Conservation (phyloP, 2,329 filamentous ascomycete genomes). For the Chrysosphaeria jannelii region DNA sequence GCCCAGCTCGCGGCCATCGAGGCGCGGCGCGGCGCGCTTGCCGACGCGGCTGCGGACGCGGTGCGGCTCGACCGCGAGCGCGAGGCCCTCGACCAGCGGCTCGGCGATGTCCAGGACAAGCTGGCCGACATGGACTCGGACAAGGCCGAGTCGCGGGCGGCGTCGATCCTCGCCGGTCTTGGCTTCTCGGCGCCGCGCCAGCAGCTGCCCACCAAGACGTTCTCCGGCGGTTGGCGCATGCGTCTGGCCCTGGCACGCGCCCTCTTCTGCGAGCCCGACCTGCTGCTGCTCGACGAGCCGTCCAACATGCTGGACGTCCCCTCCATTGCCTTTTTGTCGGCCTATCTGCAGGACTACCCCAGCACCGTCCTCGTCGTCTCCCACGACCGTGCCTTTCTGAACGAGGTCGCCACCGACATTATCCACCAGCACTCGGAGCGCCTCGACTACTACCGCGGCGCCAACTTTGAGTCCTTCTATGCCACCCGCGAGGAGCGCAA, state of each 20-base stretch:
- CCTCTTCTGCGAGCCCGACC: constrained; percentile 89
- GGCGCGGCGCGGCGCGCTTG: constrained; percentile 43
- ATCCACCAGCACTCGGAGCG: constrained; percentile 94
- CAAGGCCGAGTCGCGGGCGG: constrained; percentile 83
- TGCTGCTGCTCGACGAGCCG: constrained; percentile 90
- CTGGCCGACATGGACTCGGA: constrained; percentile 97
- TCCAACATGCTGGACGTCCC: constrained; percentile 99
- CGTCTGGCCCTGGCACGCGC: constrained; percentile 79
- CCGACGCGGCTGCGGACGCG: constrained; percentile 77
- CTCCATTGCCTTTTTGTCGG: constrained; percentile 93
- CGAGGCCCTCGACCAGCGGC: constrained; percentile 66
- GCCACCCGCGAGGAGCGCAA: constrained; percentile 88
- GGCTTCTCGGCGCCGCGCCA: constrained; percentile 88
- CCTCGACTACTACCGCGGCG: constrained; percentile 92
- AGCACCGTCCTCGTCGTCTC: constrained; percentile 89
- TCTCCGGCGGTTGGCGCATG: constrained; percentile 99
- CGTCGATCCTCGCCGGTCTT: constrained; percentile 85
- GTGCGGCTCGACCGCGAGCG: constrained; percentile 59
- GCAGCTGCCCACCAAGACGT: constrained; percentile 80
- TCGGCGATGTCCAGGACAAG: constrained; percentile 76
- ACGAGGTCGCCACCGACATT: constrained; percentile 97
- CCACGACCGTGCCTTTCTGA: constrained; percentile 96
- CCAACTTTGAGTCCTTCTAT: constrained; percentile 94
- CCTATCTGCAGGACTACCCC: constrained; percentile 79
- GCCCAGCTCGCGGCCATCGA: constrained; percentile 51